A percentile compares a stretch with the other conserved stretches of the same genome.
Conservation (phyloP, 495 filamentous ascomycete species). For the Aspergillus bertholletiae region DNA sequence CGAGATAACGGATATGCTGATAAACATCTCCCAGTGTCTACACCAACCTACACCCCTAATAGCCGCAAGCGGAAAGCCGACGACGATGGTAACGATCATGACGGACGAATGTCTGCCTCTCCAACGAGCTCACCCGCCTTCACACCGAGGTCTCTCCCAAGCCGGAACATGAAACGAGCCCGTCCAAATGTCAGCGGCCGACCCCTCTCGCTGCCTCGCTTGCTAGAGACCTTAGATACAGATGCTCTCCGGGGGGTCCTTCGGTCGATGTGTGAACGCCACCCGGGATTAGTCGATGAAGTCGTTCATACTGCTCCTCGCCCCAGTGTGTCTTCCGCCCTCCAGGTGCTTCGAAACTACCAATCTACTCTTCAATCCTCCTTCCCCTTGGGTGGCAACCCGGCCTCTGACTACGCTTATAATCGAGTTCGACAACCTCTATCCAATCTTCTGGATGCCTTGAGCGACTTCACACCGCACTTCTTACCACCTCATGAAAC, state of each 20-base stretch:
- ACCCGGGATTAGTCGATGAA: slow-evolving; percentile 72
- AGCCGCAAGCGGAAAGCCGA: slow-evolving; percentile 85
- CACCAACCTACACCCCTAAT: slow-evolving; percentile 46
- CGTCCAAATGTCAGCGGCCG: slow-evolving; percentile 70
- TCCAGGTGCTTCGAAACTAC: slow-evolving; percentile 78
- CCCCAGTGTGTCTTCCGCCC: slow-evolving; percentile 73
- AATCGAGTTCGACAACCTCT: slow-evolving; percentile 86
- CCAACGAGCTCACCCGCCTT: slow-evolving; percentile 76
- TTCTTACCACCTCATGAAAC: slow-evolving; percentile 89
- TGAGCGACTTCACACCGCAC: slow-evolving; percentile 91
- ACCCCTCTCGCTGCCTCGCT: slow-evolving; percentile 74
- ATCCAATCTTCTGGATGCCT: slow-evolving; percentile 75
- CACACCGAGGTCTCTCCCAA: slow-evolving; percentile 59
- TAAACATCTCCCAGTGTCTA: slow-evolving; percentile 44
- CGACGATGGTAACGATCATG: slow-evolving; percentile 63
- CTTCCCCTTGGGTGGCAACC: slow-evolving; percentile 79
- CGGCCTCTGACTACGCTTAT: slow-evolving; percentile 88
- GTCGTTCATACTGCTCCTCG: slow-evolving; percentile 81
- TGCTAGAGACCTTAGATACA: slow-evolving; percentile 86
- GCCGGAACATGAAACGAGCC: slow-evolving; percentile 60
- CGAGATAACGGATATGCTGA: slow-evolving; percentile 16
- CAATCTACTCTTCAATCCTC: slow-evolving; percentile 72
- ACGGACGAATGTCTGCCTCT: slow-evolving; percentile 84
- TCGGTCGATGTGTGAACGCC: slow-evolving; percentile 81
- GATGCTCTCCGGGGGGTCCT: slow-evolving; percentile 78